These are phyloP conservation scores for Atkinsonella hypoxylon DNA, from an alignment of 2,329 filamentous ascomycete genomes.

Conservation along the genomic window DNA sequence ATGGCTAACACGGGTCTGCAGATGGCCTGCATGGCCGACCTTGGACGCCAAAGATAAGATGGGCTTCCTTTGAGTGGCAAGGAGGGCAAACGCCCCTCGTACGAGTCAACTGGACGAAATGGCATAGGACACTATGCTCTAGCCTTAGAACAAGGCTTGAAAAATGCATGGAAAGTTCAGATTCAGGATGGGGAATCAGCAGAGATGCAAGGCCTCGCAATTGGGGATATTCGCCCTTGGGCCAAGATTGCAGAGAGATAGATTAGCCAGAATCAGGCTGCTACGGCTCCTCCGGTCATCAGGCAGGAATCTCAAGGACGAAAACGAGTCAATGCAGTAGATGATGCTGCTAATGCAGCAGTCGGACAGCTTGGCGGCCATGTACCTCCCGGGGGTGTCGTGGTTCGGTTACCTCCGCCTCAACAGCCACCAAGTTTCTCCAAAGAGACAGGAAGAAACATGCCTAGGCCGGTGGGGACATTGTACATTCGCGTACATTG, in stretches of 20 bases:
- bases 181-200: slow-evolving; percentile 13
- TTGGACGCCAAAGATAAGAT: slow-evolving; percentile 12
- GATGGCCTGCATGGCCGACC: slow-evolving; percentile 10
- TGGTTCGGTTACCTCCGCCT: not conserved
- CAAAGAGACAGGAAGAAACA: not conserved
- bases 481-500: too few species aligned
- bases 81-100: slow-evolving; percentile 10
- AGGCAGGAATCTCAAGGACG: not conserved
- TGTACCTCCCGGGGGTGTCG: not conserved
- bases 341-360: not conserved
- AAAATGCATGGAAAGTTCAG: slow-evolving; percentile 11
- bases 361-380: slow-evolving; percentile 2
- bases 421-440: not conserved
- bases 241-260: slow-evolving; percentile 8
- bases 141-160: slow-evolving; percentile 6
- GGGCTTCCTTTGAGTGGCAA: slow-evolving; percentile 11
- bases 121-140: slow-evolving; percentile 7
- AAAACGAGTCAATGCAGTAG: not conserved
- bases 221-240: slow-evolving; percentile 13
- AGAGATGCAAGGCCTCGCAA: slow-evolving; percentile 12
- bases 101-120: slow-evolving; percentile 4
- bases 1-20: not conserved
- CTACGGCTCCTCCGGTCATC: slow-evolving; percentile 8
- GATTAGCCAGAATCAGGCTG: slow-evolving; percentile 4
- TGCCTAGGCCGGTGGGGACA: too few species aligned